These are phyloP conservation scores for Russula sp. DNA, from an alignment of 768 basidiomycete genomes.

Conservation along the genomic window DNA sequence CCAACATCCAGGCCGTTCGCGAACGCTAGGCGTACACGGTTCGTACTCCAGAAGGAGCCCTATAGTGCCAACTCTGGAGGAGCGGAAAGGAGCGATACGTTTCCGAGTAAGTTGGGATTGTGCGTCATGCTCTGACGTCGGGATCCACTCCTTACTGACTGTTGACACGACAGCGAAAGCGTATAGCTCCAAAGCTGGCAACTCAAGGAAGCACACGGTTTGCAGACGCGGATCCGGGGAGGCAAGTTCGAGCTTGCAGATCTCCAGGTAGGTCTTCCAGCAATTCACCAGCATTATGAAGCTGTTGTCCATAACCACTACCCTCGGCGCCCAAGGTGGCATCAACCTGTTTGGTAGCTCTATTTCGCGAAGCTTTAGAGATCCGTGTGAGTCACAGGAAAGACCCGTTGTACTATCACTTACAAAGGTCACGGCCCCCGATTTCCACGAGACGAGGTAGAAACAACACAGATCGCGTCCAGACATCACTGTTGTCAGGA, in stretches of 20 bases:
- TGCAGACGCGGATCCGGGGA: neutral
- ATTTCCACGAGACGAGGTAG: conserved; percentile 15
- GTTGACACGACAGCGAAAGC: neutral
- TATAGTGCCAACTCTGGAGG: conserved; percentile 8
- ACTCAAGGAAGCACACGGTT: conserved; percentile 6
- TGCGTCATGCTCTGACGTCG: neutral
- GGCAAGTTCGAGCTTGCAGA: conserved; percentile 8
- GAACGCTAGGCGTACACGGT: neutral
- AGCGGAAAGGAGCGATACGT: conserved; percentile 8
- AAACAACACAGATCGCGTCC: neutral
- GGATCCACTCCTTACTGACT: conserved; percentile 4
- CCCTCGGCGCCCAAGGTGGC: conserved; percentile 4
- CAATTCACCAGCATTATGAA: conserved; percentile 4
- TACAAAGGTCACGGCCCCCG: conserved; percentile 2
- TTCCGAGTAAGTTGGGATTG: neutral
- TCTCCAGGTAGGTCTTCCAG: neutral
- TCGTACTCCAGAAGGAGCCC: neutral
- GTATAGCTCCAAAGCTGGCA: neutral
- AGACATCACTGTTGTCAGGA: conserved; percentile 2
- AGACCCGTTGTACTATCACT: neutral
- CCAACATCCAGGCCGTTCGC: neutral
- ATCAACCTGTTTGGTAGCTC: neutral
- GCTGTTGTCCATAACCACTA: conserved; percentile 1
- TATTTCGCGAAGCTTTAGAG: conserved; percentile 7
- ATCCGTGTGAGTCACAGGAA: neutral